Base-by-base conservation (phyloP, 2,329 filamentous ascomycete species). In the Thielaviopsis ethacetica region DNA sequence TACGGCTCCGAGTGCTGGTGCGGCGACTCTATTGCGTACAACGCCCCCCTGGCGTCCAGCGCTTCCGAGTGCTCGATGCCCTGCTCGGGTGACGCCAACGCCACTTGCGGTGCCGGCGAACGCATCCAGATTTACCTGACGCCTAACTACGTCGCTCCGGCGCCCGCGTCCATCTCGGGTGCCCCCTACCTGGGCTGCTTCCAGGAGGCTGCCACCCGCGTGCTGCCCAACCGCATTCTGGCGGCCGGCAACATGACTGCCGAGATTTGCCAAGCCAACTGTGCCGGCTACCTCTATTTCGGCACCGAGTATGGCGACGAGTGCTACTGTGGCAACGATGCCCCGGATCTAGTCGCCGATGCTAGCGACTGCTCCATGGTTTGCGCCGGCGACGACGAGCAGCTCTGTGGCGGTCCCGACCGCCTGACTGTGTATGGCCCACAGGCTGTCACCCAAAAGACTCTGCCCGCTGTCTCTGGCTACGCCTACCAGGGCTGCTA, bases 1-100 rank as follows among this genome's bases (percentile, higher is more conserved):
- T 79, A 75, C 62, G 74, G 75, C 7, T 69, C 73, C 26, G 76
- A 79, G 66, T 78, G 76, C 65, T 78, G 74, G 63, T 79, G 76
- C 65, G 75, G 75, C 49, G 73, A 77, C 63, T 13, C 22, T n/a
- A 66, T 65, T 7, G 66, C 76, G 15, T 63, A 64, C 26, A 58
- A 62, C 44, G 65, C 63, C 47, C 66, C 66, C 56, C 58, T 60
- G 7, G 65, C 64, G 5, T 68, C 67, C 2, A 64, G 68, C 6
- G 53, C 69, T 21, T 62, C 59, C 5, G 66, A 71, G n/a, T 71
- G 69, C 66, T 66, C 67, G 62, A 71, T 74, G 66, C 61, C 65
- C 21, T 75, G 73, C 63, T 69, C 67, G 13, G 73, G 73, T 51
- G 69, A 74, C 49, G 57, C 64, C 4, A 68, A 68, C 17, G 67